Evolutionary conservation across 2,329 filamentous ascomycete genomes (phyloP).

Genomic region (Leptographium wingfieldii): DNA sequence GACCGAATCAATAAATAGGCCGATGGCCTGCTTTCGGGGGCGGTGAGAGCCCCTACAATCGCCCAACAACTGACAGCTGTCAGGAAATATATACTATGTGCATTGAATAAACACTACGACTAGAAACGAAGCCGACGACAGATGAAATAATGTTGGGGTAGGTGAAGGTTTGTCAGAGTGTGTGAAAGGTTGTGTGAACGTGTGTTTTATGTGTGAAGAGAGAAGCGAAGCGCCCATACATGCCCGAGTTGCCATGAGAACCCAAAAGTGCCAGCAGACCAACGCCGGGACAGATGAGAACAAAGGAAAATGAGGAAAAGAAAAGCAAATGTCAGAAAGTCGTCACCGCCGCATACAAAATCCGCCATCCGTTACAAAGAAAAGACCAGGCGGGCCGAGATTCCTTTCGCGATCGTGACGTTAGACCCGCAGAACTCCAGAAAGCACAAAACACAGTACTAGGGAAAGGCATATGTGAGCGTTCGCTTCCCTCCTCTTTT

Average conservation of each 20-base stretch:
- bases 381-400: not conserved
- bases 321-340: not conserved
- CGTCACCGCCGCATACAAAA: not conserved
- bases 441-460: not conserved
- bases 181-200: not conserved
- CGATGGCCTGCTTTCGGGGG: not conserved
- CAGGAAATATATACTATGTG: not conserved
- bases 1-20: not conserved
- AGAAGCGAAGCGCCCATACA: not conserved
- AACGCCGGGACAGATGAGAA: not conserved
- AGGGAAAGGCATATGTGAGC: not conserved
- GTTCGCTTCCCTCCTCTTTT: not conserved
- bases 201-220: not conserved
- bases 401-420: not conserved
- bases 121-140: not conserved
- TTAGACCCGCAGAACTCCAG: not conserved
- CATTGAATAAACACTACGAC: constrained; percentile 1
- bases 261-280: not conserved
- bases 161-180: not conserved
- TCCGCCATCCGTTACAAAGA: not conserved
- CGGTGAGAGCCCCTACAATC: not conserved
- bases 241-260: not conserved
- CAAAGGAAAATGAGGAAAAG: not conserved
- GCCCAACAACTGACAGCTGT: not conserved
- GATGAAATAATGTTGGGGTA: not conserved